Evolutionary conservation across 257 asterid genomes (phyloP), one percentile per base, ranked within the genome.

Genomic region (Hygrophila difformis): DNA sequence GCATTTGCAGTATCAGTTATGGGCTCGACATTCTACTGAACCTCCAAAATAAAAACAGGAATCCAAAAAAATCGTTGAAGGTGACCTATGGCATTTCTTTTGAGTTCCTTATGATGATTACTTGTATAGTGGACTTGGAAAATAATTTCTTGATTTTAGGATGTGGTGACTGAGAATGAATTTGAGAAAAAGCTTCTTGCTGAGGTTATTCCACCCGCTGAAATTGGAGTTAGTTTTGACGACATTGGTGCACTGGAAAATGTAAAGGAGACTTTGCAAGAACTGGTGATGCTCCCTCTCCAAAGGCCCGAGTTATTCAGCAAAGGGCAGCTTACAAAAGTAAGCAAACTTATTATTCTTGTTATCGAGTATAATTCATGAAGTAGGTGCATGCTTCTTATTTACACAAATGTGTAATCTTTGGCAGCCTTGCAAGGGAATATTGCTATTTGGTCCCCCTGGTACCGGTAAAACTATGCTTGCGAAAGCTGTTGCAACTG

Each of bases 61-160:
- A 74, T 62, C 43, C 47, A 53, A 76, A 76, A 62, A 80, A 76
- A 65, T 73, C 81, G 8, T 78, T 80, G 40, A 73, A 71, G 92
- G 92, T 80, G 57, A 23, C 53, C 2, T 16, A 12, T 49, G 12
- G 49, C 34, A 60, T 39, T n/a, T 6, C 39, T 58, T 6, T 8
- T 24, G 17, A 33, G 1, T 38, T 15, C 5, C 16, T 22, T 14
- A 24, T 56, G 44, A 37, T 28, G 3, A 14, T 17, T 53, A 15
- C 37, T n/a, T 54, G 24, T 15, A 28, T 47, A n/a, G 9, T 47
- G n/a, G 8, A 15, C 1, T 7, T 12, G 42, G n/a, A 15, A 49
- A 55, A 18, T 20, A 43, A 40, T 14, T 17, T 33, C 38, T 41
- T 33, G 37, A n/a, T 8, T 31, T 6, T 70, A 64, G 75, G 64